These are phyloP conservation scores for Starmerella gropengiesseri DNA, from an alignment of 805 yeast genomes.

Conservation along the genomic window DNA sequence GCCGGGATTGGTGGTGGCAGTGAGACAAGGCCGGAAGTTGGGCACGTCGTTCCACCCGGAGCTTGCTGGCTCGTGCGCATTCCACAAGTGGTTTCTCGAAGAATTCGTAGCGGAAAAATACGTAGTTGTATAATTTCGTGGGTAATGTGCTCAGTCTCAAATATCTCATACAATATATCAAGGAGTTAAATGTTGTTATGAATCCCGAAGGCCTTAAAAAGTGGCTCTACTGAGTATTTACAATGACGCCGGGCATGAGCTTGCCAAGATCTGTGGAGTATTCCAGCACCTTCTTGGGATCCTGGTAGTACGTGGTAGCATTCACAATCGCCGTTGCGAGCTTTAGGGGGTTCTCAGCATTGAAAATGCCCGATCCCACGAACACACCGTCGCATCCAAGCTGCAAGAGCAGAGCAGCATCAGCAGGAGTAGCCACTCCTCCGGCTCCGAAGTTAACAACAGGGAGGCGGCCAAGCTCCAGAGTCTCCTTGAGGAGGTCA, in stretches of 20 bases:
- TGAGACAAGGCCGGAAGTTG: conserved; percentile 51
- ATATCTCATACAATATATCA: too few relatives aligned
- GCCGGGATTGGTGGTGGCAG: conserved; percentile 49
- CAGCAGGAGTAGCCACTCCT: conserved; percentile 80
- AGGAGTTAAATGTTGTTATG: too few relatives aligned
- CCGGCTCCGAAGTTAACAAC: conserved; percentile 85
- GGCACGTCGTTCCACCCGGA: conserved; percentile 82
- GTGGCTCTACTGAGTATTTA: conserved; percentile 32
- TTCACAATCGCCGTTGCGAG: conserved; percentile 70
- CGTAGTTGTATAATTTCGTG: too few relatives aligned
- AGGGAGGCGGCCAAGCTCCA: conserved; percentile 51
- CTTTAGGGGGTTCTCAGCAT: conserved; percentile 58
- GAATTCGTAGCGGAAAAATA: conserved; percentile 12
- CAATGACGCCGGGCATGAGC: conserved; percentile 62
- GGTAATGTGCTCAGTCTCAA: too few relatives aligned
- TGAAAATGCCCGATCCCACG: conserved; percentile 72
- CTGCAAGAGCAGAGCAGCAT: conserved; percentile 76
- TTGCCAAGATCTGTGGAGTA: conserved; percentile 62
- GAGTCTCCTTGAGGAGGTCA: conserved; percentile 39
- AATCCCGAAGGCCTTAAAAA: neutral
- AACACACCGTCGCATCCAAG: conserved; percentile 71
- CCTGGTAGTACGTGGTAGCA: conserved; percentile 61
- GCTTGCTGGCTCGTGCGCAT: conserved; percentile 43
- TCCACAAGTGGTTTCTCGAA: conserved; percentile 51
- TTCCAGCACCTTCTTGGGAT: conserved; percentile 49